These are phyloP conservation scores for Lactifluus piperatus DNA, from an alignment of 768 basidiomycete genomes.

Conservation along the genomic window DNA sequence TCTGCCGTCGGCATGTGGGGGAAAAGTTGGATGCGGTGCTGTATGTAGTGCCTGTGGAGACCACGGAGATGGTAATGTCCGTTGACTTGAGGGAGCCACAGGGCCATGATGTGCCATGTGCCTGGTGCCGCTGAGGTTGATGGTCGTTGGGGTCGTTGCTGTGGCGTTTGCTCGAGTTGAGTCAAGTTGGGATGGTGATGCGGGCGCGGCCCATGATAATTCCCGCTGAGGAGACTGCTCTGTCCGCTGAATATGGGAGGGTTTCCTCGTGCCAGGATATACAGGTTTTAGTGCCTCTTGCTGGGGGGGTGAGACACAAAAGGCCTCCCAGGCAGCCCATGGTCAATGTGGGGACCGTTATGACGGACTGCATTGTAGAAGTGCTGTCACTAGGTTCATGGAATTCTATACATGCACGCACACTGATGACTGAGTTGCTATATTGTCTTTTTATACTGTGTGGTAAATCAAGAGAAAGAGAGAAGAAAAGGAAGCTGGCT, in stretches of 20 bases:
- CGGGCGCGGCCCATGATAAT: too few species aligned
- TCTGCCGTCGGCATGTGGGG: constrained; percentile 10
- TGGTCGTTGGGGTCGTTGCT: background rate
- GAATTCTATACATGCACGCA: background rate
- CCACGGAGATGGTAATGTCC: background rate
- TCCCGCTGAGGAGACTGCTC: constrained; percentile 15
- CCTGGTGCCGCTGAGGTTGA: constrained; percentile 20
- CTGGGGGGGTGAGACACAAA: background rate
- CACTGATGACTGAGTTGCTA: background rate
- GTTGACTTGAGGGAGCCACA: background rate
- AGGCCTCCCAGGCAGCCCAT: constrained; percentile 6
- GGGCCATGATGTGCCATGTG: constrained; percentile 15
- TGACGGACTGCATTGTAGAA: background rate
- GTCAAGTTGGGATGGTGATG: constrained; percentile 7
- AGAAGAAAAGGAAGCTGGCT: background rate
- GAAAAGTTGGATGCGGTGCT: constrained; percentile 1
- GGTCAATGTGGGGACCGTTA: background rate
- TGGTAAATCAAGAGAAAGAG: background rate
- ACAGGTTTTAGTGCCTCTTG: background rate
- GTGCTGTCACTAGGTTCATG: background rate
- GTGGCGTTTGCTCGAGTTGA: constrained; percentile 1
- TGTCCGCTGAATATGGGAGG: constrained; percentile 6
- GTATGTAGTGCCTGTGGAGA: background rate
- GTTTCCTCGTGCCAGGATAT: background rate
- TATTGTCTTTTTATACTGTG: background rate